Percentiles rank a stretch among this genome's conserved stretches.
These are phyloP conservation scores for Mycena albidolilacea DNA, from an alignment of 768 basidiomycete genomes.

Conservation along the genomic window DNA sequence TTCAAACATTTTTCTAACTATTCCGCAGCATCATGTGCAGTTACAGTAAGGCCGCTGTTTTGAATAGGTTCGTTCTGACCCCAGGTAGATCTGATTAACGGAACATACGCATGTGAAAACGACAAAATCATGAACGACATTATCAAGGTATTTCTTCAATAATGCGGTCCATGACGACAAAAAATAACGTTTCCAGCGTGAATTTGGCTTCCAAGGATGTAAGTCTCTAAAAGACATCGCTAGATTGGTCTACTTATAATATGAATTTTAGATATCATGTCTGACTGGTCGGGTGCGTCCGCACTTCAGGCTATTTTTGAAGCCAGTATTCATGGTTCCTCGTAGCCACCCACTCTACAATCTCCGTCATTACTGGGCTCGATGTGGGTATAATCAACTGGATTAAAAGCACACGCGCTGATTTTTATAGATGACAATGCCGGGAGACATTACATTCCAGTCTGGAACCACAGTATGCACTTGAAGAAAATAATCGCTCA, in stretches of 20 bases:
- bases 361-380: conserved; percentile 71
- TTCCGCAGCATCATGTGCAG: conserved; percentile 29
- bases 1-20: not conserved
- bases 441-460: conserved; percentile 63
- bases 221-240: conserved; percentile 40
- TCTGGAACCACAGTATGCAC: conserved; percentile 43
- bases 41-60: conserved; percentile 27
- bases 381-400: conserved; percentile 62
- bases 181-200: conserved; percentile 48
- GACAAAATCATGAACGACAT: conserved; percentile 79
- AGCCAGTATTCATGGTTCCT: not conserved
- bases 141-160: conserved; percentile 59
- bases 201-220: conserved; percentile 86
- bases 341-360: conserved; percentile 68
- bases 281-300: conserved; percentile 75
- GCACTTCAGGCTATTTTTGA: not conserved
- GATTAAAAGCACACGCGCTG: not conserved
- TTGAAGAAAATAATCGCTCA: not conserved
- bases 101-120: conserved; percentile 84
- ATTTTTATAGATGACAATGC: conserved; percentile 76
- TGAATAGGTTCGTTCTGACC: not conserved
- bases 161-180: not conserved
- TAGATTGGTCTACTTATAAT: not conserved
- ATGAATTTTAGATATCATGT: conserved; percentile 68
- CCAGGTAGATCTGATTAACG: conserved; percentile 71